These are phyloP conservation scores for Stachybotrys chlorohalonatus DNA, from an alignment of 2,329 filamentous ascomycete genomes.

Conservation along the genomic window DNA sequence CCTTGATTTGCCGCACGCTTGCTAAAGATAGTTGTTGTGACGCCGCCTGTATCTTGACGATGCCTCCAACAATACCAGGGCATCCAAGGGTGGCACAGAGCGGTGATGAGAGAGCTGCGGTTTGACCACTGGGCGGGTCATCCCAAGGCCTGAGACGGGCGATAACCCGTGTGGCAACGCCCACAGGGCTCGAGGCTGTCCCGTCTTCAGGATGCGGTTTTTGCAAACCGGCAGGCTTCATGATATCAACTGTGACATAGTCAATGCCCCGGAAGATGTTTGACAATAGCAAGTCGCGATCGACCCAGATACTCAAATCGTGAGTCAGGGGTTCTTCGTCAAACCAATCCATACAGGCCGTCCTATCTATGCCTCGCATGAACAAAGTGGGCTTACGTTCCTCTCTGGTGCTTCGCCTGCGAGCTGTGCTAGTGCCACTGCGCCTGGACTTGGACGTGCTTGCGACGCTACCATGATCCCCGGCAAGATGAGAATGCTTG, in stretches of 20 bases:
- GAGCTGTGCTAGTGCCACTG: slow-evolving; percentile 66
- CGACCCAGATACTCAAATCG: slow-evolving; percentile 73
- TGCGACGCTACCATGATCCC: slow-evolving; percentile 70
- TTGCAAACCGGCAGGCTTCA: slow-evolving; percentile 71
- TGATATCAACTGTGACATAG: slow-evolving; percentile 76
- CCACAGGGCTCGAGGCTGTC: slow-evolving; percentile 39
- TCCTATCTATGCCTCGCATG: slow-evolving; percentile 68
- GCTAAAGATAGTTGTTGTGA: slow-evolving; percentile 60
- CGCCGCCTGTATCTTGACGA: slow-evolving; percentile 81
- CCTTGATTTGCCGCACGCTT: slow-evolving; percentile 56
- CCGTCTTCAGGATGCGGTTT: slow-evolving; percentile 62
- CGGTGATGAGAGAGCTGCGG: slow-evolving; percentile 67
- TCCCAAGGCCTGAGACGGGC: slow-evolving; percentile 73
- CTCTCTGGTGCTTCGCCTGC: slow-evolving; percentile 48
- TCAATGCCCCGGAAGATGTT: slow-evolving; percentile 67
- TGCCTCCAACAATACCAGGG: slow-evolving; percentile 68
- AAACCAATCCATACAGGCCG: slow-evolving; percentile 66
- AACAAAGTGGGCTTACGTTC: slow-evolving; percentile 62
- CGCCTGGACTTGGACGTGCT: slow-evolving; percentile 72
- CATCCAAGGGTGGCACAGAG: slow-evolving; percentile 68
- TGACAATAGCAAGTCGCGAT: slow-evolving; percentile 63
- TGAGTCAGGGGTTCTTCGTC: slow-evolving; percentile 52
- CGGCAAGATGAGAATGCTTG: slow-evolving; percentile 55
- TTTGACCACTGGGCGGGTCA: slow-evolving; percentile 74
- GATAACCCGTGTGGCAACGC: slow-evolving; percentile 51